Percentiles rank a stretch among this genome's conserved stretches.
Evolutionary conservation across 805 yeast species (phyloP).

Genomic region (Kluyveromyces starmeri): DNA sequence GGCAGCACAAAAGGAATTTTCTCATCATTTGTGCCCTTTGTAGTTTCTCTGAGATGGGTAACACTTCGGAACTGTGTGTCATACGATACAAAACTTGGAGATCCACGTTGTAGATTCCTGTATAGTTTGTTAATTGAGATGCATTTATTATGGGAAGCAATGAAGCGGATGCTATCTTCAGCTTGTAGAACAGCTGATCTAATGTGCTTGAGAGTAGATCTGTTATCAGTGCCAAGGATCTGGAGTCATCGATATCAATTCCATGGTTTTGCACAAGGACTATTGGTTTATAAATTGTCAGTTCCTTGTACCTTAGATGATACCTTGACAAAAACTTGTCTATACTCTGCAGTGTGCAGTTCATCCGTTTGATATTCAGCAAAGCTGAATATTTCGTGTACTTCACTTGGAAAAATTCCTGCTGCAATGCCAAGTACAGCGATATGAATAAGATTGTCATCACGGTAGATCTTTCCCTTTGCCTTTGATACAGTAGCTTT

Average conservation of each 20-base stretch:
- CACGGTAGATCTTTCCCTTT: constrained; percentile 1
- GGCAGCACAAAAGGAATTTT: constrained; percentile 35
- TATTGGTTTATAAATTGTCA: constrained; percentile 17
- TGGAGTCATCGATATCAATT: constrained; percentile 2
- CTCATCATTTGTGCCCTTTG: constrained; percentile 32
- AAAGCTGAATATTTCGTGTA: constrained; percentile 15
- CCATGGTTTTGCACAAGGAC: constrained; percentile 5
- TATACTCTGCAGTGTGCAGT: constrained; percentile 14
- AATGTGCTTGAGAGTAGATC: constrained; percentile 29
- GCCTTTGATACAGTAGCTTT: constrained; percentile 2
- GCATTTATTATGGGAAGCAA: constrained; percentile 25
- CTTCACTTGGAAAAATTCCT: constrained; percentile 15
- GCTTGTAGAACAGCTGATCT: constrained; percentile 21
- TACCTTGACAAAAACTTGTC: constrained; percentile 24
- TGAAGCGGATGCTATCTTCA: constrained; percentile 20
- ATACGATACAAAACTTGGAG: constrained; percentile 24
- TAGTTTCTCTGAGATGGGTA: constrained; percentile 25
- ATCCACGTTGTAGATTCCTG: constrained; percentile 35
- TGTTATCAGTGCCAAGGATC: constrained; percentile 14
- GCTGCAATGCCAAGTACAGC: constrained; percentile 18
- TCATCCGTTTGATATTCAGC: constrained; percentile 9
- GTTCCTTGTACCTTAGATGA: constrained; percentile 25
- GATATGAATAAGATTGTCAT: constrained; percentile 11
- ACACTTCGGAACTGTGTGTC: constrained; percentile 11
- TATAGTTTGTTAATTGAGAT: constrained; percentile 33